Percentiles rank a stretch among this genome's conserved stretches.
phyloP scores from a whole-genome alignment of 148 eudicot genomes.

The Chenopodium quinoa region DNA sequence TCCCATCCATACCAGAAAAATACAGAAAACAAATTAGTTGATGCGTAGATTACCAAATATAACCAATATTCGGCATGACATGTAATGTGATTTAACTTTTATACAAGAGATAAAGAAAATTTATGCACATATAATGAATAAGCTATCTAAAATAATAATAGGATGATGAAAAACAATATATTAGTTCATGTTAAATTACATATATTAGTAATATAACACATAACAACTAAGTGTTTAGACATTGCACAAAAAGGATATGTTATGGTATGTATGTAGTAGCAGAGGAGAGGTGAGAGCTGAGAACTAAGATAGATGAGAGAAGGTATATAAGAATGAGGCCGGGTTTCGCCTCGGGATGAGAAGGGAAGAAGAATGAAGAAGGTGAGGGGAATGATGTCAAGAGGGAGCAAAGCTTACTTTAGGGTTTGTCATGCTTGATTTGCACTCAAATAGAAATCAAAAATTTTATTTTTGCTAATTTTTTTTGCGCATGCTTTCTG shows the following conservation, averaged over 20 bases:
- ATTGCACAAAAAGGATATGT: background rate
- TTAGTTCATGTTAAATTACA: background rate
- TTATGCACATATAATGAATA: background rate
- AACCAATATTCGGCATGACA: slow-evolving; percentile 3
- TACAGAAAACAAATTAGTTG: background rate
- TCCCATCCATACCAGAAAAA: slow-evolving; percentile 8
- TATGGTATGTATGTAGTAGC: background rate
- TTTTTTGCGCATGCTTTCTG: slow-evolving; percentile 39
- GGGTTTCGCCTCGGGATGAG: slow-evolving; percentile 41
- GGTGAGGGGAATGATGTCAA: slow-evolving; percentile 57
- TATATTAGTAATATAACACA: background rate
- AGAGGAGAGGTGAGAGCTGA: slow-evolving; percentile 4
- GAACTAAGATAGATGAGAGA: background rate
- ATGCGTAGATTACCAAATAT: background rate
- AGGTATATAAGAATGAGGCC: slow-evolving; percentile 34
- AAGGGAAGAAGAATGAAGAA: slow-evolving; percentile 34
- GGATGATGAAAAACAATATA: background rate
- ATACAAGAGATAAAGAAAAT: background rate
- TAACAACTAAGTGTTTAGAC: background rate
- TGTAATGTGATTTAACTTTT: background rate
- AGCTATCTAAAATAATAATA: background rate
- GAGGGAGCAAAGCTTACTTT: slow-evolving; percentile 39
- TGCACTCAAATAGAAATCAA: slow-evolving; percentile 28
- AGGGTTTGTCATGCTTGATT: slow-evolving; percentile 44
- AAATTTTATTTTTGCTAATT: background rate